Percentiles rank a stretch among this genome's conserved stretches.
These are phyloP conservation scores for Globisporangium spiculum DNA, from an alignment of 352 stramenopile genomes.

Conservation along the genomic window DNA sequence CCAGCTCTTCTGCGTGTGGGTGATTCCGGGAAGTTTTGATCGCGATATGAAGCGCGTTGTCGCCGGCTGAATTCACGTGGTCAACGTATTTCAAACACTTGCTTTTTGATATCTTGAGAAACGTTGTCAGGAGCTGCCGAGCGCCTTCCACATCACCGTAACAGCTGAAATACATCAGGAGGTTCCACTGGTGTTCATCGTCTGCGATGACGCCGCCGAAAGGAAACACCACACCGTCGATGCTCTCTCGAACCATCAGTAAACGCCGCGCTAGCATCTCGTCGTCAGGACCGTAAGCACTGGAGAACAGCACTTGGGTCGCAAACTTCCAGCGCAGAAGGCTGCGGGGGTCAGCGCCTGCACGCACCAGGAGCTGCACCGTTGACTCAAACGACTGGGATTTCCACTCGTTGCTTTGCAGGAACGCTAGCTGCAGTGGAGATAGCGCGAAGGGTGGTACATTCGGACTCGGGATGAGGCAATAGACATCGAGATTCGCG, in stretches of 20 bases:
- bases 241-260: conserved; percentile 29
- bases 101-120: conserved; percentile 9
- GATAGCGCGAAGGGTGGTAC: conserved; percentile 26
- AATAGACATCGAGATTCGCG: conserved; percentile 51
- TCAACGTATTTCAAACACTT: conserved; percentile 43
- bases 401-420: conserved; percentile 10
- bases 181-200: conserved; percentile 49
- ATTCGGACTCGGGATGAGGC: conserved; percentile 26
- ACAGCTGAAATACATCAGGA: conserved; percentile 69
- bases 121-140: conserved; percentile 29
- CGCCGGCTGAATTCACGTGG: conserved; percentile 55
- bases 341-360: conserved; percentile 37
- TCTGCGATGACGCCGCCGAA: conserved; percentile 33
- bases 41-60: conserved; percentile 67
- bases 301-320: conserved; percentile 40
- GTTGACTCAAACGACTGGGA: conserved; percentile 25
- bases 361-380: conserved; percentile 39
- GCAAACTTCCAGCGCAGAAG: conserved; percentile 65
- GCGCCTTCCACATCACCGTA: conserved; percentile 46
- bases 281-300: conserved; percentile 14
- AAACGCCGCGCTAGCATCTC: conserved; percentile 27
- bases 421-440: conserved; percentile 55
- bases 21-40: conserved; percentile 43
- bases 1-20: conserved; percentile 21
- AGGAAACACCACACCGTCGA: conserved; percentile 25